These are phyloP conservation scores for Lactarius hatsudake DNA, from an alignment of 768 basidiomycete genomes.

Conservation along the genomic window DNA sequence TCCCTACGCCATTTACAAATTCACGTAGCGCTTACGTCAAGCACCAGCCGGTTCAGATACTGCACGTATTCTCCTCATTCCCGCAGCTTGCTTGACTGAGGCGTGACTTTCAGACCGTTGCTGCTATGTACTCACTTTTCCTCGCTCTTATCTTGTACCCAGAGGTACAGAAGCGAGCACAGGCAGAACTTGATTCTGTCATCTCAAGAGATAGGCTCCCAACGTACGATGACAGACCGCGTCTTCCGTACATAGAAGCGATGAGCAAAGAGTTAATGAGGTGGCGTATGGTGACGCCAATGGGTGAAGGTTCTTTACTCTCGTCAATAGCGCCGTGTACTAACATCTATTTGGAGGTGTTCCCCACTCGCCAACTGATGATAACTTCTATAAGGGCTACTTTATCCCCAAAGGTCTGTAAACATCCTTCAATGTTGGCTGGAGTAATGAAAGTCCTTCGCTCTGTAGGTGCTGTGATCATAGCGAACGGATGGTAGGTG, in stretches of 20 bases:
- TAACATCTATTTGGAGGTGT: slow-evolving; percentile 6
- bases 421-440: slow-evolving; percentile 26
- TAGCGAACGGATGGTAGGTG: slow-evolving; percentile 30
- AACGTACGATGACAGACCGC: not conserved
- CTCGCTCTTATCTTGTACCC: slow-evolving; percentile 32
- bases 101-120: slow-evolving; percentile 1
- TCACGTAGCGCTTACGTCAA: not conserved
- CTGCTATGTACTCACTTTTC: slow-evolving; percentile 30
- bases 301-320: slow-evolving; percentile 9
- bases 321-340: not conserved
- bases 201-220: not conserved
- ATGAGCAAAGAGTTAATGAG: slow-evolving; percentile 29
- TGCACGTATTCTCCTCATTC: not conserved
- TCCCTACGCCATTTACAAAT: not conserved
- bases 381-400: not conserved
- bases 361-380: slow-evolving; percentile 25
- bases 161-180: slow-evolving; percentile 27
- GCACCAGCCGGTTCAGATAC: slow-evolving; percentile 19
- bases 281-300: slow-evolving; percentile 27
- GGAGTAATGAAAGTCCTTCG: not conserved
- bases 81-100: not conserved
- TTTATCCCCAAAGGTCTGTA: not conserved
- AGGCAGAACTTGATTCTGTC: slow-evolving; percentile 33
- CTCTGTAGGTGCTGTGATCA: slow-evolving; percentile 15
- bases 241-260: slow-evolving; percentile 24